phyloP scores from a whole-genome alignment of 306 rosid genomes.

The Morella rubra region DNA sequence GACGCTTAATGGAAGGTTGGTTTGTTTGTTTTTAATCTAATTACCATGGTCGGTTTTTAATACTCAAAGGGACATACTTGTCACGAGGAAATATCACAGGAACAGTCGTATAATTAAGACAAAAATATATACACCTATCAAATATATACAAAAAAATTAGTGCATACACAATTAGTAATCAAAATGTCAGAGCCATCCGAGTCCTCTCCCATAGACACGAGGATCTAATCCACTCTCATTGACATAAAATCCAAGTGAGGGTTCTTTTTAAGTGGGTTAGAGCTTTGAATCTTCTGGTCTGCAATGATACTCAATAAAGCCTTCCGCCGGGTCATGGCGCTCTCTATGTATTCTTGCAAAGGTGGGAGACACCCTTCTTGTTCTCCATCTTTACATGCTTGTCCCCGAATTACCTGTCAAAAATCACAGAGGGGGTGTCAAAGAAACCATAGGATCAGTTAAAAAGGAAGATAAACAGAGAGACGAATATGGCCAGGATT shows the following conservation, averaged over 20 bases:
- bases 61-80: too few relatives aligned
- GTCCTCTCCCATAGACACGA: background rate
- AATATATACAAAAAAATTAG: too few relatives aligned
- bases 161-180: background rate
- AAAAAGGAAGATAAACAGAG: background rate
- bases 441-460: background rate
- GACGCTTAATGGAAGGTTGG: too few relatives aligned
- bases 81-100: too few relatives aligned
- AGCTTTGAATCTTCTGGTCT: slow-evolving; percentile 4
- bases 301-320: slow-evolving; percentile 26
- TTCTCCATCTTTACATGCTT: slow-evolving; percentile 38
- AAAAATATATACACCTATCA: too few relatives aligned
- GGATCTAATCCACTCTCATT: background rate
- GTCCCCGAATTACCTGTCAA: slow-evolving; percentile 65
- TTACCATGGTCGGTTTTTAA: too few relatives aligned
- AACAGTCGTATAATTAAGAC: too few relatives aligned
- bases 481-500: background rate
- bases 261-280: slow-evolving; percentile 17
- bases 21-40: too few relatives aligned
- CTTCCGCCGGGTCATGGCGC: slow-evolving; percentile 38
- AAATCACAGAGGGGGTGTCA: slow-evolving; percentile 3
- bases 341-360: slow-evolving; percentile 39
- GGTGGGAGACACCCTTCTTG: slow-evolving; percentile 38
- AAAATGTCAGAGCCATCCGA: background rate
- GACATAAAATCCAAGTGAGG: slow-evolving; percentile 26